Evolutionary conservation across 495 filamentous ascomycete genomes (phyloP).

Genomic region (Trichoderma gamsii): DNA sequence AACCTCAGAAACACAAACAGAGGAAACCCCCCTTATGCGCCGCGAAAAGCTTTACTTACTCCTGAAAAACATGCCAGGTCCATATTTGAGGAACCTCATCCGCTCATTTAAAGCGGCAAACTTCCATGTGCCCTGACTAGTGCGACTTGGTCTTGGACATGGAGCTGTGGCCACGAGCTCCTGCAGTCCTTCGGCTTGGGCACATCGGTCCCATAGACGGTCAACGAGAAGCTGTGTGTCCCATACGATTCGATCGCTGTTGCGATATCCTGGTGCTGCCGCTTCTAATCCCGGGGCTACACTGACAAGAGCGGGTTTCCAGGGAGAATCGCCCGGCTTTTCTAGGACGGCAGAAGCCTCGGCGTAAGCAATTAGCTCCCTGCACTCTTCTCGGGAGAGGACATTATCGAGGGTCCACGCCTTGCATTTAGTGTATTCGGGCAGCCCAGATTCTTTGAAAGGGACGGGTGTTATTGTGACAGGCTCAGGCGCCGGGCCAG

Average conservation of each 20-base stretch:
- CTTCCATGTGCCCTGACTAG: conserved; percentile 34
- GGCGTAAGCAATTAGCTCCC: conserved; percentile 48
- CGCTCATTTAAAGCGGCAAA: conserved; percentile 66
- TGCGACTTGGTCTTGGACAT: background rate
- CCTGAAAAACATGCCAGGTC: conserved; percentile 67
- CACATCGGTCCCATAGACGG: conserved; percentile 52
- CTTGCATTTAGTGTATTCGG: conserved; percentile 48
- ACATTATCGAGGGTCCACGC: conserved; percentile 62
- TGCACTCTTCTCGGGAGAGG: conserved; percentile 55
- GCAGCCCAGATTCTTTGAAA: conserved; percentile 26
- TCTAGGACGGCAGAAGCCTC: conserved; percentile 38
- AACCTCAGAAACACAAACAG: no score
- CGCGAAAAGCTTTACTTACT: conserved; percentile 31
- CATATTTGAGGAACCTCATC: conserved; percentile 75
- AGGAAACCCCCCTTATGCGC: no score
- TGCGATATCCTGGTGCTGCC: conserved; percentile 50
- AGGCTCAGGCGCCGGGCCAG: background rate
- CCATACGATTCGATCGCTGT: conserved; percentile 71
- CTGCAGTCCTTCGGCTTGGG: conserved; percentile 25
- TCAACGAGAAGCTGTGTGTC: conserved; percentile 56
- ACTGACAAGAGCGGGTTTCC: conserved; percentile 66
- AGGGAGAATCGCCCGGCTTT: conserved; percentile 30
- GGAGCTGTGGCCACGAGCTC: conserved; percentile 25
- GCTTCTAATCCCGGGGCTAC: conserved; percentile 55
- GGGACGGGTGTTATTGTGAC: background rate